phyloP scores from a whole-genome alignment of 2,329 filamentous ascomycete genomes.

The Pseudofabraea citricarpa region DNA sequence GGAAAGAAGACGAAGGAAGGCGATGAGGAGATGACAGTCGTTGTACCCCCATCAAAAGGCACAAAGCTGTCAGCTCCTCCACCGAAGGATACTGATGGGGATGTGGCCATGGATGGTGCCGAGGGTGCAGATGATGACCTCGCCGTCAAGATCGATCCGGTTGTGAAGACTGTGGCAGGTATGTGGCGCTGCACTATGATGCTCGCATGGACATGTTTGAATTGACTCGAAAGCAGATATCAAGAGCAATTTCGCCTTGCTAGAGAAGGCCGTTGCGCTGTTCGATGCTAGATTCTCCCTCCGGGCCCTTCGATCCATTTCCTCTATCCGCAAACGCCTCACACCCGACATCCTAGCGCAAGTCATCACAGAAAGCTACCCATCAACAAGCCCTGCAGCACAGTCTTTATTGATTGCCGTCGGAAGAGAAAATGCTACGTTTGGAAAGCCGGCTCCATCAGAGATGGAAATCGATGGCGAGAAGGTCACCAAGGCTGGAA shows the following conservation, averaged over 20 bases:
- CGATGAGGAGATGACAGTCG: slow-evolving; percentile 77
- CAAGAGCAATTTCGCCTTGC: slow-evolving; percentile 84
- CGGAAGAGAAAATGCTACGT: slow-evolving; percentile 59
- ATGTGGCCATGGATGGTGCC: slow-evolving; percentile 64
- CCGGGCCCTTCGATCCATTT: slow-evolving; percentile 89
- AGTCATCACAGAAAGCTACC: slow-evolving; percentile 77
- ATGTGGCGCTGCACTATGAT: slow-evolving; percentile 22
- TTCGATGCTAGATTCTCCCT: slow-evolving; percentile 96
- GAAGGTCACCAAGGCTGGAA: slow-evolving; percentile 52
- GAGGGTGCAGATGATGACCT: slow-evolving; percentile 26
- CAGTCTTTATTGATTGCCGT: slow-evolving; percentile 67
- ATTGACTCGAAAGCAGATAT: slow-evolving; percentile 60
- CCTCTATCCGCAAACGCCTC: slow-evolving; percentile 87
- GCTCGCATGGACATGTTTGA: not conserved
- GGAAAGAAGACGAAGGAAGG: slow-evolving; percentile 64
- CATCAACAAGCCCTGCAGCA: slow-evolving; percentile 54
- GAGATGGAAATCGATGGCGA: slow-evolving; percentile 74
- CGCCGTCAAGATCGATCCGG: slow-evolving; percentile 55
- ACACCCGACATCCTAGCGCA: slow-evolving; percentile 76
- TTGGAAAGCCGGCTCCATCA: slow-evolving; percentile 51
- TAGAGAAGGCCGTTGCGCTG: slow-evolving; percentile 85
- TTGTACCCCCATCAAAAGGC: slow-evolving; percentile 69
- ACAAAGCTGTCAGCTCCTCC: slow-evolving; percentile 51
- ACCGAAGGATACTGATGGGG: slow-evolving; percentile 59
- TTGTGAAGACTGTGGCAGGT: slow-evolving; percentile 57